A percentile compares a stretch with the other conserved stretches of the same genome.
These are phyloP conservation scores for Eucalyptus marginata DNA, from an alignment of 345 rosid genomes.

Conservation along the genomic window DNA sequence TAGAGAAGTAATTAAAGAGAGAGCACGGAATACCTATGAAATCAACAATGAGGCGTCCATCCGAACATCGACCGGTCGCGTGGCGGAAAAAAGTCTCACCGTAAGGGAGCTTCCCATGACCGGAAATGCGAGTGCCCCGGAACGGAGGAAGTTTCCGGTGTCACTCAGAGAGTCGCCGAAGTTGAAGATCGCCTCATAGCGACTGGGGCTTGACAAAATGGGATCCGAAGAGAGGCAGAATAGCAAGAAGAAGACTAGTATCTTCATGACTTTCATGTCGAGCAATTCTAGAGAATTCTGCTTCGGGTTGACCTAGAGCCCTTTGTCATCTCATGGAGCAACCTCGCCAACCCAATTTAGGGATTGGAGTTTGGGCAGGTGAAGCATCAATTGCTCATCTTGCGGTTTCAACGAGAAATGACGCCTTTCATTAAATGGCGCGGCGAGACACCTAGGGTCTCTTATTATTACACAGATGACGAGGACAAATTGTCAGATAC, in stretches of 20 bases:
- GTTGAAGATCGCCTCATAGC: background rate
- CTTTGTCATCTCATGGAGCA: background rate
- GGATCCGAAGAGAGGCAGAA: background rate
- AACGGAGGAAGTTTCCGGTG: background rate
- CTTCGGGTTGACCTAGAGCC: background rate
- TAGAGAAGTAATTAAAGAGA: background rate
- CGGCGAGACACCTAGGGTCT: background rate
- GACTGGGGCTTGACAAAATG: background rate
- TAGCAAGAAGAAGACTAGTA: background rate
- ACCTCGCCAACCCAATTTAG: background rate
- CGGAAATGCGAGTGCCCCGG: background rate
- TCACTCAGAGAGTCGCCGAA: background rate
- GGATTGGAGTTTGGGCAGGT: background rate
- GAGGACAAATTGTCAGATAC: background rate
- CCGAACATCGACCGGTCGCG: constrained; percentile 22
- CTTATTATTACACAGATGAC: background rate
- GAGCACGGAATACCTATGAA: constrained; percentile 18
- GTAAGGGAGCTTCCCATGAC: constrained; percentile 26
- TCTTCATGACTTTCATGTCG: background rate
- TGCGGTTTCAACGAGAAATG: background rate
- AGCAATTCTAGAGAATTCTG: background rate
- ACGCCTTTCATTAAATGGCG: background rate
- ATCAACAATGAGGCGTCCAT: background rate
- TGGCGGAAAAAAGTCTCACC: constrained; percentile 43
- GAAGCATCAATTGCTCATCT: background rate